A percentile compares a stretch with the other conserved stretches of the same genome.
These are phyloP conservation scores for Corymbia calophylla DNA, from an alignment of 441 rosid species.

Conservation along the genomic window DNA sequence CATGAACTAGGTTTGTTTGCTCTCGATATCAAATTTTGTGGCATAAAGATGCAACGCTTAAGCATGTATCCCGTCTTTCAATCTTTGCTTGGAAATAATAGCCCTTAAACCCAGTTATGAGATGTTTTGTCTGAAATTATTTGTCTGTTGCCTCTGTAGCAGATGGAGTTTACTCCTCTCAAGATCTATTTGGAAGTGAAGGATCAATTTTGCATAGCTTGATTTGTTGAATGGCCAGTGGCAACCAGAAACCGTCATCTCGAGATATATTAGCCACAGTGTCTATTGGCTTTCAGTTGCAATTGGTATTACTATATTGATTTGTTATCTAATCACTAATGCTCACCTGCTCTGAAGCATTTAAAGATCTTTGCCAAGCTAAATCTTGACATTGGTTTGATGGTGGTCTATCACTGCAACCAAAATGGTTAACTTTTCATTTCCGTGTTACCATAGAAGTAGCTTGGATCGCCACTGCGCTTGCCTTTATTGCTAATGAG, in stretches of 20 bases:
- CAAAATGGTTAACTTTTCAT: constrained; percentile 45
- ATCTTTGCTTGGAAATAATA: background rate
- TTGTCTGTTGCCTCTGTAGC: background rate
- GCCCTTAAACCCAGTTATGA: background rate
- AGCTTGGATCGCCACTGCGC: too few species aligned
- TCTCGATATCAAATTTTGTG: background rate
- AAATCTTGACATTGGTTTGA: constrained; percentile 73
- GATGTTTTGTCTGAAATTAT: background rate
- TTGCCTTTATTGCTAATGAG: too few species aligned
- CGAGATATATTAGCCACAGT: background rate
- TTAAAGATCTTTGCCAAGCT: constrained; percentile 83
- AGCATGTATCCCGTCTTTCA: background rate
- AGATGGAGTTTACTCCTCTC: background rate
- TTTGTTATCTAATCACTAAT: background rate
- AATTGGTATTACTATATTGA: background rate
- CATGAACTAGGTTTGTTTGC: constrained; percentile 65
- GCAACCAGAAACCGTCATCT: too few species aligned
- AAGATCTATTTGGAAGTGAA: background rate
- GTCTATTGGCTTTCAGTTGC: background rate
- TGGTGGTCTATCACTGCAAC: constrained; percentile 92
- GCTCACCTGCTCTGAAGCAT: constrained; percentile 33
- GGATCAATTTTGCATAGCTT: background rate
- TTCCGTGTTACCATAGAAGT: background rate
- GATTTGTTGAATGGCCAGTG: background rate
- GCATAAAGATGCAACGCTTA: background rate